These are phyloP conservation scores for Aureobasidium zeae DNA, from an alignment of 2,329 filamentous ascomycete species.

Conservation along the genomic window DNA sequence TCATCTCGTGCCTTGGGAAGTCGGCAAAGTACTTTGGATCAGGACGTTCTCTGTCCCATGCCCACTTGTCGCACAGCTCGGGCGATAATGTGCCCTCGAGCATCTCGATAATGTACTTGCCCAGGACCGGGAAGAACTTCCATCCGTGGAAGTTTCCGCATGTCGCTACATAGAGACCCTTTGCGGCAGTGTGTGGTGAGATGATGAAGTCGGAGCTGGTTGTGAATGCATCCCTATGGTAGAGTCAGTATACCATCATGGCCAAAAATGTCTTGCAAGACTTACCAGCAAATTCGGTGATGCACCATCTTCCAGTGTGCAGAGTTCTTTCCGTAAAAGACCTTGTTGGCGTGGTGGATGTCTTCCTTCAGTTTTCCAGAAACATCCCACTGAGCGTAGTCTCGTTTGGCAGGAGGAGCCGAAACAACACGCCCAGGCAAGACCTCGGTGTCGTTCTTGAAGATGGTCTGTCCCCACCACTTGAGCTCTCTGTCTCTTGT, in stretches of 20 bases:
- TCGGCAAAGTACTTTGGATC: slow-evolving; percentile 45
- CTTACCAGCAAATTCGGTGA: slow-evolving; percentile 58
- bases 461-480: slow-evolving; percentile 54
- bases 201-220: slow-evolving; percentile 46
- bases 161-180: slow-evolving; percentile 38
- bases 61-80: slow-evolving; percentile 42
- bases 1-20: slow-evolving; percentile 51
- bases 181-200: slow-evolving; percentile 35
- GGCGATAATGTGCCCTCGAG: slow-evolving; percentile 32
- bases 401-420: slow-evolving; percentile 44
- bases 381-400: slow-evolving; percentile 58
- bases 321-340: slow-evolving; percentile 51
- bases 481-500: slow-evolving; percentile 42
- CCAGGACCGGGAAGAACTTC: slow-evolving; percentile 31
- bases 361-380: slow-evolving; percentile 48
- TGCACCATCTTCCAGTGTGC: slow-evolving; percentile 51
- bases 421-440: slow-evolving; percentile 48
- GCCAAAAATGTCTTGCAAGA: slow-evolving; percentile 11
- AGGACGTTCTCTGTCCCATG: slow-evolving; percentile 52
- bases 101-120: slow-evolving; percentile 30
- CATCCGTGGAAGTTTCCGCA: slow-evolving; percentile 35
- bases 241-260: not conserved
- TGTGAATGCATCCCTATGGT: slow-evolving; percentile 54
- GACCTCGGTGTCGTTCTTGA: slow-evolving; percentile 47
- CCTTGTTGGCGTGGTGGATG: slow-evolving; percentile 46